Evolutionary conservation across 2,329 filamentous ascomycete genomes (phyloP).

Genomic region (Penicillium sp.): DNA sequence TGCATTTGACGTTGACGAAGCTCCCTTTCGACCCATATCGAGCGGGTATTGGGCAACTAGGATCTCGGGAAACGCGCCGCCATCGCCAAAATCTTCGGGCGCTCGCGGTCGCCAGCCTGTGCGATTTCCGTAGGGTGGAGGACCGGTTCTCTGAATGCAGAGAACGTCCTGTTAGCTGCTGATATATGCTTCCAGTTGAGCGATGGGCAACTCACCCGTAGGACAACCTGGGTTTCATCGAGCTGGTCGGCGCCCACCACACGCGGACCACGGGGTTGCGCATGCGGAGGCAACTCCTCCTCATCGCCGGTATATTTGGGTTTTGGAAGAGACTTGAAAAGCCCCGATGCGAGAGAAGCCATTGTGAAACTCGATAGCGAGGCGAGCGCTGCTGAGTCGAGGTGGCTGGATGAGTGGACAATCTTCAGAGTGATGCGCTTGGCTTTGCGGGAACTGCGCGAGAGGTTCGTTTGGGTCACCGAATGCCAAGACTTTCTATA

Average conservation of each 20-base stretch:
- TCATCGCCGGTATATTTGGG: conserved; percentile 89
- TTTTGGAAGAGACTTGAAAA: conserved; percentile 78
- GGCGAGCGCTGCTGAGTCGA: conserved; percentile 17
- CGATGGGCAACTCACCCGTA: conserved; percentile 57
- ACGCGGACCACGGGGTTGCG: conserved; percentile 74
- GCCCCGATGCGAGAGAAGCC: conserved; percentile 66
- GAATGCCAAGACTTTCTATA: conserved; percentile 14
- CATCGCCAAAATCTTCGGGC: conserved; percentile 91
- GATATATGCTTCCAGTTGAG: background rate
- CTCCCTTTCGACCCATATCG: conserved; percentile 82
- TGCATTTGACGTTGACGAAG: conserved; percentile 71
- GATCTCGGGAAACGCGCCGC: conserved; percentile 92
- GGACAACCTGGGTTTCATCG: conserved; percentile 79
- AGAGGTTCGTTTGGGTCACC: conserved; percentile 8
- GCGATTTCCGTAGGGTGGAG: conserved; percentile 83
- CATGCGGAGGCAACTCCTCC: conserved; percentile 70
- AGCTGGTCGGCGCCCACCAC: conserved; percentile 76
- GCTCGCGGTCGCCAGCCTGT: conserved; percentile 85
- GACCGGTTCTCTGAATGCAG: conserved; percentile 63
- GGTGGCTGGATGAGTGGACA: conserved; percentile 18
- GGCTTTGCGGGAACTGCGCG: conserved; percentile 23
- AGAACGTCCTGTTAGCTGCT: background rate
- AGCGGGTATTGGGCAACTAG: conserved; percentile 92
- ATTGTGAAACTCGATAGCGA: conserved; percentile 43
- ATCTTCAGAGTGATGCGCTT: conserved; percentile 16